Base-by-base conservation (phyloP, 1,284 basidiomycete genomes). In the Ceraceosorus guamensis region DNA sequence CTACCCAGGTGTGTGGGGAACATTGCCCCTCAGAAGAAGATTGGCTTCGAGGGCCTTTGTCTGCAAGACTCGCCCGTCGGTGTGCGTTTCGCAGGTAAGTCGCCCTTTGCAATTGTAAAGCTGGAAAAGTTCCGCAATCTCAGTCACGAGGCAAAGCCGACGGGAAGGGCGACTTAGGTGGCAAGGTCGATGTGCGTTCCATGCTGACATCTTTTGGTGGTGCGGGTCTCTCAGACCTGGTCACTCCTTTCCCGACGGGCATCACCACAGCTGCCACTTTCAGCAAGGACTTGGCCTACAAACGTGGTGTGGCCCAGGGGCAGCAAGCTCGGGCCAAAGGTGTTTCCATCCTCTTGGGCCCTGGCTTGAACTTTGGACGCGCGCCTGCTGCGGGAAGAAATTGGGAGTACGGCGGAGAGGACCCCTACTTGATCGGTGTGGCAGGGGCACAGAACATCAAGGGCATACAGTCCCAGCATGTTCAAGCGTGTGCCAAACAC, bases 291-390 rank as follows among this genome's bases (percentile, higher is more conserved):
- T 78, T 91, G 39, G 84, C 90, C 47, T 85, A 87, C 58, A 75
- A 80, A 16, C 84, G 89, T 34, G 89, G 87, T 14, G 66, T 82
- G 8, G 85, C 83, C 52, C 85, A 91, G 82, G 89, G 88, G 34
- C 71, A 79, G 47, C 89, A 93, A 77, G 84, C 86, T 77, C 81
- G 82, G 60, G 85, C 82, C 43, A 90, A 91, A 73, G 90, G 90
- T 46, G 85, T 86, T 56, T 82, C 92, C 68, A 80, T 87, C 56
- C 82, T 81, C 6, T 79, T 87, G 6, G 84, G 84, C 6, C 73
- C 73, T 18, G 66, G 63, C 24, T 63, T 53, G 33, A 48, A 56
- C 51, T 43, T 58, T 16, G 31, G 56, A 52, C 81, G 86, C n/a
- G 79, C 79, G 0, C 82, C 85, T 5, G 82, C 81, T 14, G 83